phyloP scores from a whole-genome alignment of 2,329 filamentous ascomycete genomes.

The Ascochyta pisi region DNA sequence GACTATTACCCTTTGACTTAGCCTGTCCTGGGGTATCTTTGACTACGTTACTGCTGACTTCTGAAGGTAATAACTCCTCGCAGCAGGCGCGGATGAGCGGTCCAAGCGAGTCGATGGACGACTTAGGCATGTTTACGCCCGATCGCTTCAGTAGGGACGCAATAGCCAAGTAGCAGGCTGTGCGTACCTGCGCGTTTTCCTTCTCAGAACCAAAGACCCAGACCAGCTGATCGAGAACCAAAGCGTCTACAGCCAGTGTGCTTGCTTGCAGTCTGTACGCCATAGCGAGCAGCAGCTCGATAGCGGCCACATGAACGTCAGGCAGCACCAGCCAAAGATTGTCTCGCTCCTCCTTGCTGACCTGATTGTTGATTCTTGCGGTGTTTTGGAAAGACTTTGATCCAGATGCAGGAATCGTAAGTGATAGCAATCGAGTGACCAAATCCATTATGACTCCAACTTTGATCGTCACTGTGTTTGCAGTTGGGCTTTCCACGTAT shows the following conservation, averaged over 20 bases:
- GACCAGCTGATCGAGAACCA: constrained; percentile 72
- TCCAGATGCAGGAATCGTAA: constrained; percentile 61
- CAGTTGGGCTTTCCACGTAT: constrained; percentile 70
- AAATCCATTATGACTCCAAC: constrained; percentile 73
- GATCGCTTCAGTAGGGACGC: constrained; percentile 64
- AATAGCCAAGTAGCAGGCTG: constrained; percentile 66
- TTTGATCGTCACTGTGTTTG: constrained; percentile 70
- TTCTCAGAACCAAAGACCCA: constrained; percentile 70
- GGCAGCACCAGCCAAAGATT: constrained; percentile 77
- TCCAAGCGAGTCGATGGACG: constrained; percentile 68
- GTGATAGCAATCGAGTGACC: constrained; percentile 71
- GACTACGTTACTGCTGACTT: constrained; percentile 46
- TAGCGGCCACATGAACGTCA: constrained; percentile 73
- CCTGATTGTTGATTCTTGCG: constrained; percentile 72
- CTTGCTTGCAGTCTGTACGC: constrained; percentile 64
- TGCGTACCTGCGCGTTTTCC: constrained; percentile 62
- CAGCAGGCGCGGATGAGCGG: constrained; percentile 73
- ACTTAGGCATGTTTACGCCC: constrained; percentile 71
- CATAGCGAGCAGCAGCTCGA: constrained; percentile 67
- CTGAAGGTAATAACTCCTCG: constrained; percentile 69
- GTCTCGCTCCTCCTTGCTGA: constrained; percentile 82
- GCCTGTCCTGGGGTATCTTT: constrained; percentile 48
- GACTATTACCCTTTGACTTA: constrained; percentile 49
- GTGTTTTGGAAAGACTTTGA: constrained; percentile 46
- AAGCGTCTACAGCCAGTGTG: constrained; percentile 66